A percentile compares a stretch with the other conserved stretches of the same genome.
Evolutionary conservation across 2,329 filamentous ascomycete species (phyloP).

Genomic region (Penicillium psychrosexuale): DNA sequence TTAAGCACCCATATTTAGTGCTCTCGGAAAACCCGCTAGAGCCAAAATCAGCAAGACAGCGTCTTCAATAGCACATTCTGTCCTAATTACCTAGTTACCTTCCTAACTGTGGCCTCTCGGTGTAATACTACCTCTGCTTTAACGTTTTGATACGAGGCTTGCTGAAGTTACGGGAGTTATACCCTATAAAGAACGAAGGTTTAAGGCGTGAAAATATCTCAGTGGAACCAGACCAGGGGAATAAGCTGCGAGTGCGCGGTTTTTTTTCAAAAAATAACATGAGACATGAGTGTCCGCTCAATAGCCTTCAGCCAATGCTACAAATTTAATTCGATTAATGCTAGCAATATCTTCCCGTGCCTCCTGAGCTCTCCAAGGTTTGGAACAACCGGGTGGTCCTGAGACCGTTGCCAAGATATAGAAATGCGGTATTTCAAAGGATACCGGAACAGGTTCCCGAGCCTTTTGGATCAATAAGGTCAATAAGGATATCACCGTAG

Average conservation of each 20-base stretch:
- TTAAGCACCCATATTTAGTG: not conserved
- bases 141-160: no score
- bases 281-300: not conserved
- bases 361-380: not conserved
- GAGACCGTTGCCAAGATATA: not conserved
- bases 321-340: not conserved
- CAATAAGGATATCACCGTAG: slow-evolving; percentile 3
- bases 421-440: not conserved
- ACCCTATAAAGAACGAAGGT: not conserved
- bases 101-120: no score
- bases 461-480: slow-evolving; percentile 1
- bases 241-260: not conserved
- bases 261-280: not conserved
- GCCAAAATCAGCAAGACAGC: no score
- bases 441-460: not conserved
- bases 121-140: no score
- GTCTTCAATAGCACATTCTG: no score
- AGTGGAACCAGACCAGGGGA: not conserved
- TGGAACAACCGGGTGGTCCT: not conserved
- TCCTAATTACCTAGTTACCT: no score
- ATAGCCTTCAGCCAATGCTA: not conserved
- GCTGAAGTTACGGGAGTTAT: no score
- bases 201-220: not conserved
- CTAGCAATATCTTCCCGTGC: no score
- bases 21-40: not conserved